phyloP scores from a whole-genome alignment of 1,284 basidiomycete species.

The Cryptococcus maquisensis region DNA sequence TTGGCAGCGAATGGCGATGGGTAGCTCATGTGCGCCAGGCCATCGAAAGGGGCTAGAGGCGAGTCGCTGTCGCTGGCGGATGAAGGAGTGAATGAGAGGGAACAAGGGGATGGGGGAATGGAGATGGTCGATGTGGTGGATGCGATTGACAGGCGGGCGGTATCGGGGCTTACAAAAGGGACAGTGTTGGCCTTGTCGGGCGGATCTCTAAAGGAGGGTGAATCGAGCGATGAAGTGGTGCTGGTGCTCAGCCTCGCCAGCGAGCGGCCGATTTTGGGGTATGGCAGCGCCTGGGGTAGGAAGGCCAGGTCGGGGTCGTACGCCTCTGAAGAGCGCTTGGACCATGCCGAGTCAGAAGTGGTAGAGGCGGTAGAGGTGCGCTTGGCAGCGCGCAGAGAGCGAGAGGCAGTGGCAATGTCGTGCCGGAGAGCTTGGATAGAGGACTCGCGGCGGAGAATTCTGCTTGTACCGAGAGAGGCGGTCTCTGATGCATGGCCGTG shows the following conservation, averaged over 20 bases:
- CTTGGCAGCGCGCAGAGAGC: constrained; percentile 1
- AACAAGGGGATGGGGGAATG: not conserved
- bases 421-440: constrained; percentile 9
- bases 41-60: not conserved
- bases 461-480: constrained; percentile 1
- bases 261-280: constrained; percentile 12
- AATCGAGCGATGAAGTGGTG: not conserved
- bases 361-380: constrained; percentile 2
- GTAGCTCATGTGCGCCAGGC: not conserved
- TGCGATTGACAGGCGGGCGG: not conserved
- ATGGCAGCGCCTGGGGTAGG: constrained; percentile 14
- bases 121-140: constrained; percentile 3
- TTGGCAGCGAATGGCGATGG: constrained; percentile 6
- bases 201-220: not conserved
- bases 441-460: constrained; percentile 9
- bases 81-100: constrained; percentile 1
- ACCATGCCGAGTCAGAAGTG: constrained; percentile 2
- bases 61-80: not conserved
- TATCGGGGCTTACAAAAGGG: not conserved
- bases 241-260: constrained; percentile 6
- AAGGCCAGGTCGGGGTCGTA: constrained; percentile 7
- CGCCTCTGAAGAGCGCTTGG: not conserved
- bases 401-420: constrained; percentile 3
- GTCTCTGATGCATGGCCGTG: constrained; percentile 14
- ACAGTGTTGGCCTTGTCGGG: not conserved